A percentile compares a stretch with the other conserved stretches of the same genome.
Conservation (phyloP, 2,329 filamentous ascomycete genomes). For the Scytalidium sp. region DNA sequence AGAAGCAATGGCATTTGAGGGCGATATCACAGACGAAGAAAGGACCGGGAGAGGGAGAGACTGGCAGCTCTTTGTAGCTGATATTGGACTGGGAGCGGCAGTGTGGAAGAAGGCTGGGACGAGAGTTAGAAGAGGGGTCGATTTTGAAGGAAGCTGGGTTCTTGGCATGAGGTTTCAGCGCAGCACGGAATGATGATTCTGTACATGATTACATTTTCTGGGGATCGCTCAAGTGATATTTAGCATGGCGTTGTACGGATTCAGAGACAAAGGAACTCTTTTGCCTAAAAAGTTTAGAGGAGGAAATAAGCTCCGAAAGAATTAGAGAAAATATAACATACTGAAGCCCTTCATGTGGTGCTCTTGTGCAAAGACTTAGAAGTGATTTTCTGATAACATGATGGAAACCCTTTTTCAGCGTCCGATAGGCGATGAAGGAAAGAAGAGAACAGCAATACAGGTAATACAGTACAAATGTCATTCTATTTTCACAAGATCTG, state of each 20-base stretch:
- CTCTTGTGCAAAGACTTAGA: no score
- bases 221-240: background rate
- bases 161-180: conserved; percentile 55
- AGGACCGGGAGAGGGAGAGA: conserved; percentile 26
- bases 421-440: no score
- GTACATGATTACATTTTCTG: background rate
- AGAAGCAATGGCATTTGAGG: conserved; percentile 56
- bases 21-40: conserved; percentile 27
- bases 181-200: conserved; percentile 12
- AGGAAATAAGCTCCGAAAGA: no score
- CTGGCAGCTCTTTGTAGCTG: conserved; percentile 81
- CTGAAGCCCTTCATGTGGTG: no score
- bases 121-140: conserved; percentile 77
- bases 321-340: no score
- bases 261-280: background rate
- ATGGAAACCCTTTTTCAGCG: no score
- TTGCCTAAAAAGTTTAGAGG: background rate
- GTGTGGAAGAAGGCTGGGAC: conserved; percentile 85
- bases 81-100: conserved; percentile 79
- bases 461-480: no score
- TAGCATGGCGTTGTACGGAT: conserved; percentile 12
- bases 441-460: no score
- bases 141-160: conserved; percentile 86
- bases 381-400: no score
- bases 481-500: no score